These are phyloP conservation scores for Exophiala spinifera DNA, from an alignment of 2,329 filamentous ascomycete species.

Conservation along the genomic window DNA sequence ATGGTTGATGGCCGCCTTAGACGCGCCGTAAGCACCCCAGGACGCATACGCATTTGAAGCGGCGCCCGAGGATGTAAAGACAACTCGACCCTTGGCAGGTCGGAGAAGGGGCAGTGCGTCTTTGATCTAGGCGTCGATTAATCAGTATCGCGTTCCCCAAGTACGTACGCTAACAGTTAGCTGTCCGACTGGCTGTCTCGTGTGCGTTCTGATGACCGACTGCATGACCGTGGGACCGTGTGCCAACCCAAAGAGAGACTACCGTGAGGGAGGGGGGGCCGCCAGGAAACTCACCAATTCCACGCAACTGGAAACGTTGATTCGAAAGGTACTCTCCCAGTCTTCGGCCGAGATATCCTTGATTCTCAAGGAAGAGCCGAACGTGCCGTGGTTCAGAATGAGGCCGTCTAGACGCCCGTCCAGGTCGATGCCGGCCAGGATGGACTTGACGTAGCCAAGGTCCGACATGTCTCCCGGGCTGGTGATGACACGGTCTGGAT, in stretches of 20 bases:
- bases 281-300: constrained; percentile 62
- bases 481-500: constrained; percentile 54
- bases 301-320: constrained; percentile 83
- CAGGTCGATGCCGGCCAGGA: constrained; percentile 61
- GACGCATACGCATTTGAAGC: constrained; percentile 62
- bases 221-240: too few relatives aligned
- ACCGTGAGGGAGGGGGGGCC: background rate
- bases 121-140: constrained; percentile 56
- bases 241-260: too few relatives aligned
- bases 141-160: background rate
- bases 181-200: background rate
- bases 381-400: constrained; percentile 80
- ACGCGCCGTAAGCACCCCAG: constrained; percentile 79
- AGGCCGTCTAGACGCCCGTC: constrained; percentile 76
- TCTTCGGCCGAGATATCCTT: constrained; percentile 65
- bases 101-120: constrained; percentile 68
- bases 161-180: background rate
- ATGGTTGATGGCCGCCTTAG: constrained; percentile 81
- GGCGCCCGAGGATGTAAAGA: constrained; percentile 80
- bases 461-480: constrained; percentile 59
- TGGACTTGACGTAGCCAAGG: constrained; percentile 55
- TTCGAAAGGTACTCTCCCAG: constrained; percentile 73
- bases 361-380: constrained; percentile 72
- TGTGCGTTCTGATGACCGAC: background rate
- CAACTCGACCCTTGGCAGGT: constrained; percentile 64